phyloP scores from a whole-genome alignment of 176 grass and related monocot species.

The Hordeum marinum region DNA sequence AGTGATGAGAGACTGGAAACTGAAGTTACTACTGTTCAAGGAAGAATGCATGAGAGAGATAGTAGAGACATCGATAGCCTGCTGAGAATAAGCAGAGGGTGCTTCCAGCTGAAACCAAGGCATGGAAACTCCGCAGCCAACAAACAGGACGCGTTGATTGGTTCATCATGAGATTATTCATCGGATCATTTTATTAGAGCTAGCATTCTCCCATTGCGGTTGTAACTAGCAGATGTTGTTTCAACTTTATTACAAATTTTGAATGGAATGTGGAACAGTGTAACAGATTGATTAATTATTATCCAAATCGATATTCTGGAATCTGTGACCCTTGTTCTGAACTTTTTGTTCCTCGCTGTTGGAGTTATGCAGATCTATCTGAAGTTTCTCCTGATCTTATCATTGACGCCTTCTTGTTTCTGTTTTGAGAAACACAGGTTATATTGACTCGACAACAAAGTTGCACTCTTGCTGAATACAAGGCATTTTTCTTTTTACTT shows the following conservation, averaged over 20 bases:
- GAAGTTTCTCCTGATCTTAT: background rate
- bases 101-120: background rate
- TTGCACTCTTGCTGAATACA: too few relatives aligned
- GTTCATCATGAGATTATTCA: slow-evolving; percentile 2
- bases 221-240: background rate
- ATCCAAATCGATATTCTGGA: slow-evolving; percentile 6
- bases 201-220: slow-evolving; percentile 7
- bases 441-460: too few relatives aligned
- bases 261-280: background rate
- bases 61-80: background rate
- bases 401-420: too few relatives aligned
- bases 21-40: background rate
- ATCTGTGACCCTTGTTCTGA: background rate
- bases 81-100: slow-evolving; percentile 18
- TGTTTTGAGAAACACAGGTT: too few relatives aligned
- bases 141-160: slow-evolving; percentile 4
- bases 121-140: background rate
- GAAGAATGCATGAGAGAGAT: background rate
- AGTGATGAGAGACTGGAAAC: background rate
- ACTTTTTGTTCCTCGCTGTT: background rate
- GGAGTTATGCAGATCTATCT: background rate
- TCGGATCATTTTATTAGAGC: background rate
- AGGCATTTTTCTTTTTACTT: too few relatives aligned
- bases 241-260: background rate
- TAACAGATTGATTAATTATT: background rate